Percentiles rank a stretch among this genome's conserved stretches.
These are phyloP conservation scores for Melanogaster broomeanus DNA, from an alignment of 768 basidiomycete genomes.

Conservation along the genomic window DNA sequence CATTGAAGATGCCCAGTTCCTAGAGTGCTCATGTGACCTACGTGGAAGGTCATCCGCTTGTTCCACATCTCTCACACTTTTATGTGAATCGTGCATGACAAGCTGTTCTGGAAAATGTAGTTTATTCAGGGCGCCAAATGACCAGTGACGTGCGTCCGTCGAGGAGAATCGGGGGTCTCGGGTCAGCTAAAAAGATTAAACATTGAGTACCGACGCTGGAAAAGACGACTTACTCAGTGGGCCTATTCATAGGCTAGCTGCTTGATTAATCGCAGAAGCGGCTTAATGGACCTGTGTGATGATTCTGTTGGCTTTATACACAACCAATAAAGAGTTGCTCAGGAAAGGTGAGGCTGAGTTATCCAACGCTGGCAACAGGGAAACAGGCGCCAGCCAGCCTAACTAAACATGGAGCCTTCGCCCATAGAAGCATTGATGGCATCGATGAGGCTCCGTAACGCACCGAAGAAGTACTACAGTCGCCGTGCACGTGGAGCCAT, in stretches of 20 bases:
- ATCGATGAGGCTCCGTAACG: no score
- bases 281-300: not conserved
- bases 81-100: conserved; percentile 1
- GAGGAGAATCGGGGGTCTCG: not conserved
- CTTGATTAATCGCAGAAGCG: conserved; percentile 2
- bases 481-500: no score
- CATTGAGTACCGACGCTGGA: not conserved
- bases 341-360: no score
- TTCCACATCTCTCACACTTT: not conserved
- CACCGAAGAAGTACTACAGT: no score
- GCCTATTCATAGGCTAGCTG: not conserved
- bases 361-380: no score
- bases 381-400: not conserved
- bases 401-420: conserved; percentile 11
- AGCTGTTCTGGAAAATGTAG: not conserved
- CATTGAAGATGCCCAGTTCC: not conserved
- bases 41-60: conserved; percentile 7
- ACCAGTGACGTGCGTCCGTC: not conserved
- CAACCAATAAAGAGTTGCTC: not conserved
- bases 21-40: conserved; percentile 9
- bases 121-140: conserved; percentile 2
- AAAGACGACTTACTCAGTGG: conserved; percentile 13
- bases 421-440: not conserved
- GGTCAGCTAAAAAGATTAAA: not conserved
- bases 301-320: not conserved